phyloP scores from a whole-genome alignment of 2,329 filamentous ascomycete genomes.

The Botryotinia narcissicola region DNA sequence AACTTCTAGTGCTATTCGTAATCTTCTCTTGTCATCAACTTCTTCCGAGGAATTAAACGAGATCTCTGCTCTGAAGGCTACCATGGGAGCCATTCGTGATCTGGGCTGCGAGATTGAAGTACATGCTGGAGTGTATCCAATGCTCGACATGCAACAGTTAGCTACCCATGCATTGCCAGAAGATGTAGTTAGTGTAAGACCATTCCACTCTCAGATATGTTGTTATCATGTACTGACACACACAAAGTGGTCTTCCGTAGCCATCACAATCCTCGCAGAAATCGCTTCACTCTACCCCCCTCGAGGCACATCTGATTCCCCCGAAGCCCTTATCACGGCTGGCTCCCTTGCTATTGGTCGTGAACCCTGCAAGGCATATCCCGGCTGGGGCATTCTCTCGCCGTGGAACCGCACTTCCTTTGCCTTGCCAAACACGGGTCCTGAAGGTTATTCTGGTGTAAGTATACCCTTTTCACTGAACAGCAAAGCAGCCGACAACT shows the following conservation, averaged over 20 bases:
- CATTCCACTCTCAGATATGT: too few species aligned
- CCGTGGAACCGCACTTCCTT: constrained; percentile 49
- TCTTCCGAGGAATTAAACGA: constrained; percentile 32
- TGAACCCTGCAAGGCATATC: constrained; percentile 69
- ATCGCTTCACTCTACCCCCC: constrained; percentile 65
- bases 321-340: constrained; percentile 66
- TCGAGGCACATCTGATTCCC: constrained; percentile 48
- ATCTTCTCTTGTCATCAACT: constrained; percentile 44
- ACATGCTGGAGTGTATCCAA: constrained; percentile 74
- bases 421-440: constrained; percentile 15
- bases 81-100: constrained; percentile 43
- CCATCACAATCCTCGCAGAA: constrained; percentile 67
- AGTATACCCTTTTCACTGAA: background rate
- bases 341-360: constrained; percentile 69
- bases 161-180: constrained; percentile 62
- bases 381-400: constrained; percentile 67
- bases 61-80: constrained; percentile 42
- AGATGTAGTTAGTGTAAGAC: constrained; percentile 14
- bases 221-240: constrained; percentile 26
- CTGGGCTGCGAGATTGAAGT: constrained; percentile 57
- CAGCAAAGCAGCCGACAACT: background rate
- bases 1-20: constrained; percentile 65
- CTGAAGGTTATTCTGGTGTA: constrained; percentile 17
- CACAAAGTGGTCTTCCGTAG: constrained; percentile 51
- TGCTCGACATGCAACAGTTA: constrained; percentile 76